A percentile compares a stretch with the other conserved stretches of the same genome.
phyloP scores from a whole-genome alignment of 1,139 yeast genomes.

The Meyerozyma athensensis region DNA sequence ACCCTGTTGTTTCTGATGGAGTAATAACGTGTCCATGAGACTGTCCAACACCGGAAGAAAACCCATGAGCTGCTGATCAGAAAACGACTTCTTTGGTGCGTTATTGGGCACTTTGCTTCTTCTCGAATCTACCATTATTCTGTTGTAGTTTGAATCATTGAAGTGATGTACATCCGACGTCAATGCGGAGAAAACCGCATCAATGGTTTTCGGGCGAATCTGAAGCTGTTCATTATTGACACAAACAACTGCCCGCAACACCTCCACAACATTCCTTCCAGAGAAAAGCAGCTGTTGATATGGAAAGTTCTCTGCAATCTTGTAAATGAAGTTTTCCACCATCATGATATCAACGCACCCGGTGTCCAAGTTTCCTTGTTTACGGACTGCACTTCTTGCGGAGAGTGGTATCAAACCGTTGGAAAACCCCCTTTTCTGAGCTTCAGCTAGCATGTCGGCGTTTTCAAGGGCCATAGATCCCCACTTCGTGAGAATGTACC shows the following conservation, averaged over 20 bases:
- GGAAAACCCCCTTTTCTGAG: neutral
- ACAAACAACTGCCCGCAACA: conserved; percentile 20
- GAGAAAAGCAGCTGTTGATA: conserved; percentile 17
- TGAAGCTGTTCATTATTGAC: conserved; percentile 16
- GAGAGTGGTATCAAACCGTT: neutral
- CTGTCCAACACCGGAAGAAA: conserved; percentile 14
- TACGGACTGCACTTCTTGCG: neutral
- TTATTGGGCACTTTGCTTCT: conserved; percentile 15
- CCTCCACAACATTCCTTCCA: conserved; percentile 19
- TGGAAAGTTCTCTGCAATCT: conserved; percentile 23
- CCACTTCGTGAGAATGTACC: conserved; percentile 16
- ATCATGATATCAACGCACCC: conserved; percentile 21
- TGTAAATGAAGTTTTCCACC: conserved; percentile 33
- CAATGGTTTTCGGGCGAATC: conserved; percentile 25
- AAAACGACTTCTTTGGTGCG: conserved; percentile 23
- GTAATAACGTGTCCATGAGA: conserved; percentile 21
- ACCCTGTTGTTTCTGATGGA: conserved; percentile 12
- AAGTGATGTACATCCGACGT: conserved; percentile 32
- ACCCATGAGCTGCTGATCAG: conserved; percentile 18
- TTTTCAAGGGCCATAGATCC: neutral
- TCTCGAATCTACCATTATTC: conserved; percentile 12
- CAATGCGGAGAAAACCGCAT: conserved; percentile 27
- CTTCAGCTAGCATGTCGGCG: neutral
- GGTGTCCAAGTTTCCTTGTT: conserved; percentile 4
- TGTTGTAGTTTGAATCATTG: conserved; percentile 28